Evolutionary conservation across 1,139 yeast genomes (phyloP), one percentile per base, ranked within the genome.

Genomic region (Nakaseomyces uthaithaninus): DNA sequence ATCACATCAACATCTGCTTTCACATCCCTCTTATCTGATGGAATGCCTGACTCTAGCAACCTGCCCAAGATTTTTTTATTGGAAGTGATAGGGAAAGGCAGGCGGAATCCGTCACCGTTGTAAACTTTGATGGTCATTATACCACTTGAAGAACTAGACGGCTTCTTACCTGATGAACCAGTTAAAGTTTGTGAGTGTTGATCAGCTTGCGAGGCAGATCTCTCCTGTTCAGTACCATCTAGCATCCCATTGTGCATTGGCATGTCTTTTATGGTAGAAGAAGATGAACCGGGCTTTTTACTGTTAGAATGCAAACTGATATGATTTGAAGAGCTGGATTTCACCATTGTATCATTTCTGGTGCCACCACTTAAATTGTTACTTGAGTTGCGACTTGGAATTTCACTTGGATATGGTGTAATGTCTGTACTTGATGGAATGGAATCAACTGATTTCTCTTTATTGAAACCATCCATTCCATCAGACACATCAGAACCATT

Each of bases 61-160:
- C 52, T 55, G 6, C 49, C 45, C 36, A 55, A 42, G 10, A 57
- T 47, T 34, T 53, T 57, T 27, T 49, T 47, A 43, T 55, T 55
- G 2, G 59, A 54, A 5, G 54, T 54, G 4, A 57, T 49, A 10
- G 58, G 55, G 28, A 57, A 52, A n/a, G 62, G 62, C 33, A 57
- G 46, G 16, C 40, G 45, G 42, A 57, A 56, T 2, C 52, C 53
- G 23, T 53, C 55, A 39, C 62, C 62, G 36, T 53, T 51, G 38
- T 57, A 57, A 2, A 57, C 47, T 39, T 57, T 57, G 7, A 57
- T 48, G 0, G 62, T 57, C 54, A 57, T 51, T 14, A 54, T 53
- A 18, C 61, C 60, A 25, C 48, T 39, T 27, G 53, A 47, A 10
- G 37, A 18, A 12, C 15, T 36, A 6, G 30, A 17, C 4, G n/a